A percentile compares a stretch with the other conserved stretches of the same genome.
These are phyloP conservation scores for Pelargonium australe DNA, from an alignment of 441 rosid genomes.

Conservation along the genomic window DNA sequence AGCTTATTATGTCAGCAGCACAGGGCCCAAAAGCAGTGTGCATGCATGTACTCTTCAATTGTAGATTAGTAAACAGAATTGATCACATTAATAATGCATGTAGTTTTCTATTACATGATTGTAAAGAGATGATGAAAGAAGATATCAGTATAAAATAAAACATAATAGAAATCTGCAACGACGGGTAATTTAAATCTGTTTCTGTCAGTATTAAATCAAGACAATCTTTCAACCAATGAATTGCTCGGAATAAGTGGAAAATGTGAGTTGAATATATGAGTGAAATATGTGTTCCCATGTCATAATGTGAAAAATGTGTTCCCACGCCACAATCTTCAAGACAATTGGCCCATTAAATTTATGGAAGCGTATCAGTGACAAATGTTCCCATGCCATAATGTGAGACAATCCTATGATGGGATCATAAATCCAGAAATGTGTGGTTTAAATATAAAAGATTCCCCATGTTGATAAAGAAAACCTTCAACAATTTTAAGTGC, in stretches of 20 bases:
- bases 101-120: background rate
- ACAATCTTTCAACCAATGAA: background rate
- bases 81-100: background rate
- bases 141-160: too few species aligned
- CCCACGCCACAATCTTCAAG: too few species aligned
- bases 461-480: background rate
- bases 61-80: background rate
- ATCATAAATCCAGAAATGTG: background rate
- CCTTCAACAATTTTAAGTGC: background rate
- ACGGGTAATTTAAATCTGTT: background rate
- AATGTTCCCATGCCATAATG: background rate
- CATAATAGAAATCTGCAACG: background rate
- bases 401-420: background rate
- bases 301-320: too few species aligned
- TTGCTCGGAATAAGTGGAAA: background rate
- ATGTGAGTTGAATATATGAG: too few species aligned
- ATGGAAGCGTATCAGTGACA: background rate
- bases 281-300: too few species aligned
- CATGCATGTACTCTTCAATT: background rate
- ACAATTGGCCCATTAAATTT: background rate
- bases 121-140: too few species aligned
- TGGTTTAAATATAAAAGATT: background rate
- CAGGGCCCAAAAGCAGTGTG: background rate
- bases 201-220: background rate
- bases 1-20: conserved; percentile 2